Evolutionary conservation across 345 rosid genomes (phyloP).

Genomic region (Microthlaspi erraticum): DNA sequence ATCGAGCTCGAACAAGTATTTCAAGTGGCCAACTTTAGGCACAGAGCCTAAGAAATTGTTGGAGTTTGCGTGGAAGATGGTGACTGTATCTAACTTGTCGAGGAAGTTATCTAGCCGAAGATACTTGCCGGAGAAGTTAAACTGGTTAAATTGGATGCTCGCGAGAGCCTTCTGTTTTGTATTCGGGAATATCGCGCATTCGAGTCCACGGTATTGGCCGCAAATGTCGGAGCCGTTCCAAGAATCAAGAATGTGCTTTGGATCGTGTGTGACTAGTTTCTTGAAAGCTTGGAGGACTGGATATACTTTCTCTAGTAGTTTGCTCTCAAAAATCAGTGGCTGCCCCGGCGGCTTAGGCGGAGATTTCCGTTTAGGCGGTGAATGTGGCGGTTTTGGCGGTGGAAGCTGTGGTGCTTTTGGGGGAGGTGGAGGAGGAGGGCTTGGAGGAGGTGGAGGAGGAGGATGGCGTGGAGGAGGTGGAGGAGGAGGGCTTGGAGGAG

Average conservation of each 20-base stretch:
- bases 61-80: constrained; percentile 85
- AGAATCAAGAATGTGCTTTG: constrained; percentile 50
- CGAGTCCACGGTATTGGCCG: constrained; percentile 60
- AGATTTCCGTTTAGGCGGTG: neutral
- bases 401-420: neutral
- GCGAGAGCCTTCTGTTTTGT: constrained; percentile 60
- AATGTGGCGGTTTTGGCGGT: neutral
- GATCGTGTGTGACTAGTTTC: constrained; percentile 56
- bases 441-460: neutral
- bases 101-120: constrained; percentile 59
- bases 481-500: constrained; percentile 8
- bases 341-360: neutral
- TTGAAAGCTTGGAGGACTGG: constrained; percentile 63
- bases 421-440: neutral
- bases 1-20: constrained; percentile 80
- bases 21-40: constrained; percentile 57
- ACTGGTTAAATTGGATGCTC: constrained; percentile 76
- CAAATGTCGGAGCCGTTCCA: constrained; percentile 73
- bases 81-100: constrained; percentile 60
- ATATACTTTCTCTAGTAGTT: constrained; percentile 24
- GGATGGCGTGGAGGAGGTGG: constrained; percentile 25
- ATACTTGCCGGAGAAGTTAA: constrained; percentile 55
- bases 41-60: constrained; percentile 67
- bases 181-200: constrained; percentile 62
- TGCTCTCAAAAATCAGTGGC: neutral